These are phyloP conservation scores for Cyclotella distinguenda DNA, from an alignment of 108 stramenopile genomes.

Conservation along the genomic window DNA sequence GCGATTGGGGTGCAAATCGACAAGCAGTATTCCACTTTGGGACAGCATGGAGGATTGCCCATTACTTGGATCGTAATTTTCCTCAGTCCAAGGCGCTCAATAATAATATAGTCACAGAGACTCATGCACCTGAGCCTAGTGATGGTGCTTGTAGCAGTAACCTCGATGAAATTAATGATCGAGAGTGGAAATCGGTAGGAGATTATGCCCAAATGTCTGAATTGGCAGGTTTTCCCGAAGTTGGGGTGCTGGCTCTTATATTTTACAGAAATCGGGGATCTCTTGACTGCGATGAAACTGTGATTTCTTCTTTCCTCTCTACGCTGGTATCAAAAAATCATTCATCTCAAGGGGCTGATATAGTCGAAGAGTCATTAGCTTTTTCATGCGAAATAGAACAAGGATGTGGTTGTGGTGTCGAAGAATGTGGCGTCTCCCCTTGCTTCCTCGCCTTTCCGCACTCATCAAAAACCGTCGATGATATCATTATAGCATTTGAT, in stretches of 20 bases:
- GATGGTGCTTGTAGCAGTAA: neutral
- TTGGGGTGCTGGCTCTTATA: conserved; percentile 46
- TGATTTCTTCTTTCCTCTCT: neutral
- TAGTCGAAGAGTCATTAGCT: too few species aligned
- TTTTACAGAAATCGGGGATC: conserved; percentile 30
- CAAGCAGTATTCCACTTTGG: conserved; percentile 58
- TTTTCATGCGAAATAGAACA: neutral
- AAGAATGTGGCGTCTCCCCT: conserved; percentile 34
- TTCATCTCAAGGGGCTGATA: neutral
- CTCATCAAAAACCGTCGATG: conserved; percentile 1
- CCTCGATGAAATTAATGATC: neutral
- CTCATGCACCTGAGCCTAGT: neutral
- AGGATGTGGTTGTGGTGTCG: conserved; percentile 50
- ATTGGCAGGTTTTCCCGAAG: conserved; percentile 59
- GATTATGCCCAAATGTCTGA: conserved; percentile 71
- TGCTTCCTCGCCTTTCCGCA: conserved; percentile 43
- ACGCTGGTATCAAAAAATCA: neutral
- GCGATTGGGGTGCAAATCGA: conserved; percentile 49
- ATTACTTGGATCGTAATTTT: conserved; percentile 10
- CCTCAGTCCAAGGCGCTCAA: too few species aligned
- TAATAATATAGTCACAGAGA: neutral
- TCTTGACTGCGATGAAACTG: neutral
- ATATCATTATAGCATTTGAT: conserved; percentile 26
- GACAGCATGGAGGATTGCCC: conserved; percentile 48
- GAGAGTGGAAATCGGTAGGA: conserved; percentile 38